Evolutionary conservation across 805 yeast genomes (phyloP), one percentile per base, ranked within the genome.

Genomic region (Blastobotrys attinorum): DNA sequence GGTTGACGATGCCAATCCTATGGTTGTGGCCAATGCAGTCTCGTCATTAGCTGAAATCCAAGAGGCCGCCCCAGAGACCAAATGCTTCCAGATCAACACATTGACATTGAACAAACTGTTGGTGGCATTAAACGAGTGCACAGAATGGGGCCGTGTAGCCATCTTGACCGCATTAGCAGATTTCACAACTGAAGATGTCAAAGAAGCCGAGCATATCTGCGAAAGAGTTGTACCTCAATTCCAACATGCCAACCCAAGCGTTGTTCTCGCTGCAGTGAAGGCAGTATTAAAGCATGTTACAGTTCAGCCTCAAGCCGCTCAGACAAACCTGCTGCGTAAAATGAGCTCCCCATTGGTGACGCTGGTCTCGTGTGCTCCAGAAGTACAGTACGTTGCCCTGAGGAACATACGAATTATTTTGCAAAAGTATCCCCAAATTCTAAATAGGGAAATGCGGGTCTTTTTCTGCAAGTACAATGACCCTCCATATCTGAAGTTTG

Each of bases 61-160:
- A 57, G 83, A 78, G 47, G 67, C 79, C 61, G 83, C 79, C 50
- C 76, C 76, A 5, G 70, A 69, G 40, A 72, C 75, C 16, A 55
- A 73, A 23, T 71, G 73, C 23, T 62, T 77, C 47, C 61, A 61
- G 16, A 65, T 73, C 46, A 66, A 60, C 41, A 52, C 67, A 2
- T 59, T 61, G 4, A 58, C 63, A 3, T 58, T 75, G 29, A 67
- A 64, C 41, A 83, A 80, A 60, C 73, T 92, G 48, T 69, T 92
- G 48, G 70, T 79, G 53, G 95, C 96, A 11, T 70, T 92, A 51
- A 90, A 90, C 62, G 99, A 92, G 66, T 90, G 97, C 66, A 89
- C 97, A 0, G 99, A 92, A 66, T 92, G 99, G 99, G 98, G 98
- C 8, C 76, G 98, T 57, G 83, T 92, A 51, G 77, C 97, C 1